Evolutionary conservation across 176 grass and related monocot genomes (phyloP), one percentile per base, ranked within the genome.

Genomic region (Rhynchospora breviuscula): DNA sequence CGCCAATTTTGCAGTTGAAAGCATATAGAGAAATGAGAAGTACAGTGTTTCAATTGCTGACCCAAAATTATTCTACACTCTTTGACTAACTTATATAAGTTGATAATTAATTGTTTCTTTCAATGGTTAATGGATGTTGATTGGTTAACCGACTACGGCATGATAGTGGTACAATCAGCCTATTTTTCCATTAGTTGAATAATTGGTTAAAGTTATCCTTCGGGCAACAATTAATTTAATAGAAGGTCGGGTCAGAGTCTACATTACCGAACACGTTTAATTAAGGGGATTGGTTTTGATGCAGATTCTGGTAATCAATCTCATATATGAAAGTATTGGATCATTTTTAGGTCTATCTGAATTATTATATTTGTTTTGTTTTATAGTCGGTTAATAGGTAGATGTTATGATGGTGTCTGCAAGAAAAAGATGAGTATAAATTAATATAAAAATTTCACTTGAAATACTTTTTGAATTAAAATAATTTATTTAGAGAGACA

Each of bases 41-140:
- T 46, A n/a, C 7, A 71, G 18, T 71, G 21, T 76, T 54, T 8
- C 12, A 76, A 76, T 76, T 76, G 72, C 22, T 56, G 13, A 76
- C 48, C 72, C 48, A 26, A 76, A 76, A 54, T 53, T 54, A 54
- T 21, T 53, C 22, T 22, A 51, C 23, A 76, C 72, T 76, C 72
- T 76, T 75, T 76, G 72, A 76, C 72, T 76, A 56, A 76, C 72
- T 29, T 76, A n/a, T n/a, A n/a, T n/a, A 21, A 54, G 48, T 17
- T 76, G 47, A 54, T 76, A 76, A 76, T 56, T 76, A 76, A 76
- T 76, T 76, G 72, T 31, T 53, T 76, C 48, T 51, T 76, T 54
- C n/a, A 76, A 76, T 76, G 72, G 72, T 76, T 76, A 76, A 76
- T 76, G 19, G 72, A 76, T 76, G 72, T 76, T 76, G 72, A 76